Base-by-base conservation (phyloP, 768 basidiomycete genomes). In the Boletus edulis region DNA sequence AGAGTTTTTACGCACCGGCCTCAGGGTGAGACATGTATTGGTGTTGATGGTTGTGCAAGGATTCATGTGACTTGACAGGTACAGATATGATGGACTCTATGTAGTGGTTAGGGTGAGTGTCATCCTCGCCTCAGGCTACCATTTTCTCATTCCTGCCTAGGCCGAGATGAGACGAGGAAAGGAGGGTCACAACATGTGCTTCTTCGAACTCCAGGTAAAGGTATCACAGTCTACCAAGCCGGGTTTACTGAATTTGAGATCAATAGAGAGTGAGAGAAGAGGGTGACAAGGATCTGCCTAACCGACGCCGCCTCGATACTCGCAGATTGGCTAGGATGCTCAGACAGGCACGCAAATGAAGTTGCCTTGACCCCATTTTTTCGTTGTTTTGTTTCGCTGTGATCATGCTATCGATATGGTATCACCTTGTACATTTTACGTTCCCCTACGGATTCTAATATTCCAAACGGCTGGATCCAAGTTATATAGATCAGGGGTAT, bases 81-180 rank as follows among this genome's bases (percentile, higher is more conserved):
- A 60, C 46, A 62, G 70, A 44, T 72, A 72, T 40, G 70, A 72
- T 27, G 70, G 70, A 5, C 59, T 72, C 13, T 73, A 72, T 39
- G 22, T 63, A 5, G 70, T 72, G 2, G 59, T 62, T 12, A 54
- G 52, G 3, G 70, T 72, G 13, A 27, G 59, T 61, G 10, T 5
- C 15, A 34, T 37, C 2, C 24, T 49, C 50, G 10, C 10, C 4
- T 56, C 37, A 5, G 2, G 3, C 10, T 18, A 17, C n/a, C n/a
- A 11, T 9, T 20, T 42, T 58, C 55, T 61, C 24, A 66, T 37
- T 37, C 18, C 24, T 45, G 18, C 6, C 9, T 27, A 71, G 70
- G 63, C 64, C 11, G 43, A 35, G 40, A 46, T 51, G 54, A 45
- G 32, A 22, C 2, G 0, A 3, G 70, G 70, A 6, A 69, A 66